phyloP scores from a whole-genome alignment of 768 basidiomycete genomes.

The Suillus plorans region DNA sequence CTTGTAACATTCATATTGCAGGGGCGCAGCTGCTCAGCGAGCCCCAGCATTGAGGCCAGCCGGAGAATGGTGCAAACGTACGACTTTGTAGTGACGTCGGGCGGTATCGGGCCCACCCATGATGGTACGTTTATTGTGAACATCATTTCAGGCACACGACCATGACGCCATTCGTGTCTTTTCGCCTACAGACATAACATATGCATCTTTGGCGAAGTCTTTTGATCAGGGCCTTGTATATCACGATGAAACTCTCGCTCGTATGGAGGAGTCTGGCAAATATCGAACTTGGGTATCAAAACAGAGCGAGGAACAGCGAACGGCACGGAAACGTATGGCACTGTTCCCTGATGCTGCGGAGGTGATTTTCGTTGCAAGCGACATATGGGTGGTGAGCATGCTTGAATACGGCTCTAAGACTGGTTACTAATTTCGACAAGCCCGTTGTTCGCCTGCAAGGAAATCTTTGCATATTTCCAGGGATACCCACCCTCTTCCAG shows the following conservation, averaged over 20 bases:
- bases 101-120: constrained; percentile 91
- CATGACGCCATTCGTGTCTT: constrained; percentile 4
- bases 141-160: neutral
- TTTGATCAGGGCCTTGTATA: constrained; percentile 72
- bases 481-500: constrained; percentile 84
- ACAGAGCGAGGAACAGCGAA: constrained; percentile 72
- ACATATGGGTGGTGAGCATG: constrained; percentile 80
- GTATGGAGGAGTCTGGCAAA: constrained; percentile 65
- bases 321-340: constrained; percentile 86
- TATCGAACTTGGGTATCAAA: constrained; percentile 54
- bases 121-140: constrained; percentile 54
- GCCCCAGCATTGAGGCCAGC: constrained; percentile 76
- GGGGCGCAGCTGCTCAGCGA: constrained; percentile 3
- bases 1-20: neutral
- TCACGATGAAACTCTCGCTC: constrained; percentile 72
- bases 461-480: constrained; percentile 90
- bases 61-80: constrained; percentile 76
- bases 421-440: constrained; percentile 33
- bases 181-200: constrained; percentile 74
- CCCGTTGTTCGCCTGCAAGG: constrained; percentile 85
- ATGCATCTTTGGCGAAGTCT: constrained; percentile 81
- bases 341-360: constrained; percentile 81
- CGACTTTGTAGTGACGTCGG: constrained; percentile 89
- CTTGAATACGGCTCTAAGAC: neutral
- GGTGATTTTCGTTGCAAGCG: constrained; percentile 72